Evolutionary conservation across 768 basidiomycete genomes (phyloP), one percentile per base, ranked within the genome.

Genomic region (Pisolithus tinctorius): DNA sequence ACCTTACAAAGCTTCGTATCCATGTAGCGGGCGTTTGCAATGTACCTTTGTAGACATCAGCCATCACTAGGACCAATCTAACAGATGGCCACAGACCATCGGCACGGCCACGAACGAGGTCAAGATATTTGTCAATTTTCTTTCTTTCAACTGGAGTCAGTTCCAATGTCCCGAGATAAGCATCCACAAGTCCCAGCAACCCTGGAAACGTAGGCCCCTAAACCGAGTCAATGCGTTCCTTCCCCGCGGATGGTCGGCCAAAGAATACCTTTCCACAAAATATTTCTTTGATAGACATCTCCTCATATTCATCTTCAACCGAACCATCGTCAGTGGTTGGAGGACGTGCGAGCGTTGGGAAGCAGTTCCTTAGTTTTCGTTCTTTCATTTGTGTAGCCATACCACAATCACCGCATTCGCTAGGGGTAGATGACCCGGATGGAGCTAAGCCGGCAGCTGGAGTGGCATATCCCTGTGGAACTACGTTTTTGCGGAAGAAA

Each of bases 221-320:
- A 55, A 47, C 51, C 49, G 34, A n/a, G 23, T 42, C 36, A 50
- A 57, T 31, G 37, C 41, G 40, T 46, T 13, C 10, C n/a, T 27
- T 16, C 10, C 13, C 29, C 27, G 40, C 5, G 41, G 30, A 45
- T 20, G 43, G 46, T 44, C 29, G 41, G 45, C 45, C 5, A 14
- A 14, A 13, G 13, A 34, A 47, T 53, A 85, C 88, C 79, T 89
- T 88, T n/a, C 96, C 96, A 59, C 88, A 91, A 68, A 99, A 86
- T 46, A 98, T 89, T 69, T 97, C 92, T 54, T 90, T 73, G 66
- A 97, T 78, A 0, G 87, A 81, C 86, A 95, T 93, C 64, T 95
- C 91, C 59, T 84, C 90, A 55, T 91, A 94, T 67, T 97, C 93
- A 7, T 90, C 82, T 36, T 85, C 80, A 6, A 93, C 73, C 0